Evolutionary conservation across 2,329 filamentous ascomycete species (phyloP).

Genomic region (Bipolaris gigantea): DNA sequence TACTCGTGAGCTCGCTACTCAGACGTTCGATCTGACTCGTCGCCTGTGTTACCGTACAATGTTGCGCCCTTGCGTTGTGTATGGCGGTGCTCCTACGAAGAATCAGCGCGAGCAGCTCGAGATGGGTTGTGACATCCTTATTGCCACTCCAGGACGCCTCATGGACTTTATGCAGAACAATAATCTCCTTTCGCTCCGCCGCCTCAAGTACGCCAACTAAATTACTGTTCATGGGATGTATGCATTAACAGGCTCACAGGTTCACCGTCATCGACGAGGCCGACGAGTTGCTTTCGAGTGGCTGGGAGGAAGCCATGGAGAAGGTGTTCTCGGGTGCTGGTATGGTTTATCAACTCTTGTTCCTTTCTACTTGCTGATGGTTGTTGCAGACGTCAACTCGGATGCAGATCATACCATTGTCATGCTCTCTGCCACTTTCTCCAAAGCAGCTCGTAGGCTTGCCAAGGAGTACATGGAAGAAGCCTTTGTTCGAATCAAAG

Average conservation of each 20-base stretch:
- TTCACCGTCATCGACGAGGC: conserved; percentile 73
- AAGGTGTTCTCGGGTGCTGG: conserved; percentile 80
- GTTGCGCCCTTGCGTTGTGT: conserved; percentile 87
- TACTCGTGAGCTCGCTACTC: conserved; percentile 85
- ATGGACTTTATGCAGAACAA: conserved; percentile 78
- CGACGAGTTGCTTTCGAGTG: conserved; percentile 81
- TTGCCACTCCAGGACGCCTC: conserved; percentile 85
- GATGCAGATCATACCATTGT: conserved; percentile 70
- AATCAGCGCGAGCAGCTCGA: conserved; percentile 73
- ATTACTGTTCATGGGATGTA: neutral
- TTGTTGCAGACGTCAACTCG: conserved; percentile 67
- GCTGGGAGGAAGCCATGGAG: conserved; percentile 76
- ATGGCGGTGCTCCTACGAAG: conserved; percentile 75
- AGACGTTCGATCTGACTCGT: conserved; percentile 93
- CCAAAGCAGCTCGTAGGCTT: conserved; percentile 73
- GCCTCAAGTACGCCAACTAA: conserved; percentile 66
- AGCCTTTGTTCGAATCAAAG: conserved; percentile 76
- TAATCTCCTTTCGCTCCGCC: conserved; percentile 68
- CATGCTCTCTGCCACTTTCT: conserved; percentile 95
- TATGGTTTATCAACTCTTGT: conserved; percentile 50
- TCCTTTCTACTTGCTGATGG: conserved; percentile 11
- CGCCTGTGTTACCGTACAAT: conserved; percentile 93
- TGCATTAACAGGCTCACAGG: conserved; percentile 8
- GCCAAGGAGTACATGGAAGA: conserved; percentile 74
- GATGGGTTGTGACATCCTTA: conserved; percentile 85